Evolutionary conservation across 2,329 filamentous ascomycete genomes (phyloP).

Genomic region (Byssoonygena ceratinophila): DNA sequence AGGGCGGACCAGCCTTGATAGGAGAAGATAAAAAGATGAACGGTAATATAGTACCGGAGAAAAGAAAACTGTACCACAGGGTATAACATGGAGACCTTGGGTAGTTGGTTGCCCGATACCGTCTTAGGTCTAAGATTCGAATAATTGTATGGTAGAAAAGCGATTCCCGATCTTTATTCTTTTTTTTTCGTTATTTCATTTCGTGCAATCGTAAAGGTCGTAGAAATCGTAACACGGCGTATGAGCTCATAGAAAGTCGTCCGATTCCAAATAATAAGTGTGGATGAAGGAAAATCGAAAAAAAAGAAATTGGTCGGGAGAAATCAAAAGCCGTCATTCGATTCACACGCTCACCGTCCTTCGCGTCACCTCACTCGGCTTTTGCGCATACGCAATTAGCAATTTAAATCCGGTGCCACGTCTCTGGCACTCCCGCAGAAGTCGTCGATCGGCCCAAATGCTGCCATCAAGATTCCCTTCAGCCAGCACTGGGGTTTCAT

Average conservation of each 20-base stretch:
- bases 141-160: background rate
- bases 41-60: background rate
- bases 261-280: background rate
- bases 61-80: background rate
- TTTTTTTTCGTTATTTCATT: conserved; percentile 6
- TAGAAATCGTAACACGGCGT: conserved; percentile 7
- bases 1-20: conserved; percentile 4
- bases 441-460: conserved; percentile 66
- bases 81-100: background rate
- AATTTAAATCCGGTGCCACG: conserved; percentile 80
- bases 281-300: background rate
- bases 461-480: conserved; percentile 45
- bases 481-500: conserved; percentile 56
- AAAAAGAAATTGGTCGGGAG: background rate
- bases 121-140: background rate
- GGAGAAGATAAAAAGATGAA: background rate
- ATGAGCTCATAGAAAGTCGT: background rate
- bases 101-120: conserved; percentile 1
- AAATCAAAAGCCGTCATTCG: background rate
- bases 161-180: background rate
- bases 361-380: conserved; percentile 46
- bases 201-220: conserved; percentile 12
- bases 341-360: conserved; percentile 36
- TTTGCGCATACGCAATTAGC: conserved; percentile 81
- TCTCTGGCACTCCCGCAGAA: conserved; percentile 77